Evolutionary conservation across 805 yeast genomes (phyloP), one percentile per base, ranked within the genome.

Genomic region (Priceomyces melissophilus): DNA sequence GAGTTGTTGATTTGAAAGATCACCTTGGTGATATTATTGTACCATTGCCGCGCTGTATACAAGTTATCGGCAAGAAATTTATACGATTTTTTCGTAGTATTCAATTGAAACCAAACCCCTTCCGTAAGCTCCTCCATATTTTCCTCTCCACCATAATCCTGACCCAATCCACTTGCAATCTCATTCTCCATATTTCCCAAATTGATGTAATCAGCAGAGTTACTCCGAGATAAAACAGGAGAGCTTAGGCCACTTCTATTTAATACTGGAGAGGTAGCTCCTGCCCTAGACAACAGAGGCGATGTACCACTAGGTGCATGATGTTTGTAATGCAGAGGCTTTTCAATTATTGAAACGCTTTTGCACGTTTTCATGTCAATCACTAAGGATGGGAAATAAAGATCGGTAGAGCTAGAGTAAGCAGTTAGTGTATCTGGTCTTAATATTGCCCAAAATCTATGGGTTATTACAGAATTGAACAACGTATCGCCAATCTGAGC

Each of bases 1-100:
- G 84, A 73, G 31, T 84, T 74, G 1, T 89, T 73, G 13, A 60
- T 48, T 39, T 60, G 61, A 61, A 91, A 91, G 2, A 87, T 79
- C 39, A 83, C 82, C 52, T 85, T 87, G 48, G 84, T 86, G 33
- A 91, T 61, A 8, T 75, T 65, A 39, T 82, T 80, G 35, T 78
- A 82, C 98, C 98, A 91, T 12, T 82, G 76, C 43, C 85, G 73
- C 0, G 97, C 97, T 5, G 82, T 66, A 45, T 73, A 79, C 11
- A 76, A 62, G 16, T 84, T 80, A 53, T 90, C 96, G 2, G 95
- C 85, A 46, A 76, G 74, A 50, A 90, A 84, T 31, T 73, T 71
- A 58, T 82, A 82, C 0, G 77, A 71, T 47, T 78, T 75, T 25
- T 73, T 68, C 32, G 73, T 79, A 2, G 88, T 81, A 2, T 73